These are phyloP conservation scores for Yamadazyma conglobata DNA, from an alignment of 1,139 yeast species.

Conservation along the genomic window DNA sequence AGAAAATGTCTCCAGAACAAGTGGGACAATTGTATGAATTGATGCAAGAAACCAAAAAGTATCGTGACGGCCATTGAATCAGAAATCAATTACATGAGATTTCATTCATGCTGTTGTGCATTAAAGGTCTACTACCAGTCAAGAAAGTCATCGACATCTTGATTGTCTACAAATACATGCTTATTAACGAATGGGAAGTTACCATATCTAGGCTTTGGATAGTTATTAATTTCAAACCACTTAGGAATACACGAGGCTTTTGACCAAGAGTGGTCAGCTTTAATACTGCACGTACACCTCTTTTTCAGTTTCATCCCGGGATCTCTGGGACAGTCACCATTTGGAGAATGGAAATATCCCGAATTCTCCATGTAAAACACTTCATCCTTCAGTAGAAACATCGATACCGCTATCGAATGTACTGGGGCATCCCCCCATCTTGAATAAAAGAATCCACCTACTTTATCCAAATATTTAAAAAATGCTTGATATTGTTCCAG, in stretches of 20 bases:
- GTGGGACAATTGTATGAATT: slow-evolving; percentile 64
- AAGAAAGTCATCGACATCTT: slow-evolving; percentile 8
- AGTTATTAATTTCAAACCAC: slow-evolving; percentile 19
- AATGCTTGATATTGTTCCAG: slow-evolving; percentile 20
- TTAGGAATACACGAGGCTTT: slow-evolving; percentile 18
- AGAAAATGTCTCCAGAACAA: slow-evolving; percentile 89
- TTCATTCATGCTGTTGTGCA: neutral
- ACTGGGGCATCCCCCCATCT: slow-evolving; percentile 45
- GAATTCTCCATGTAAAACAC: slow-evolving; percentile 31
- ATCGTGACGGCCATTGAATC: slow-evolving; percentile 19
- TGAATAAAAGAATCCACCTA: slow-evolving; percentile 38
- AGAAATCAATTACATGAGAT: neutral
- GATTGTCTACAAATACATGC: slow-evolving; percentile 12
- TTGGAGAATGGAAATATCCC: slow-evolving; percentile 37
- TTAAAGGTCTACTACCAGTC: too few species aligned
- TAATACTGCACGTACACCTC: slow-evolving; percentile 24
- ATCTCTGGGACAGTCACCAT: slow-evolving; percentile 31
- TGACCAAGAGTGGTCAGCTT: slow-evolving; percentile 20
- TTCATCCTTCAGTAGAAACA: slow-evolving; percentile 21
- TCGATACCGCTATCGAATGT: slow-evolving; percentile 29
- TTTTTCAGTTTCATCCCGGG: slow-evolving; percentile 14
- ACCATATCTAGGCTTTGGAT: slow-evolving; percentile 14
- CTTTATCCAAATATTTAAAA: slow-evolving; percentile 25
- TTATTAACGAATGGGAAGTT: slow-evolving; percentile 13
- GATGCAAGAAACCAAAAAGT: slow-evolving; percentile 50